These are phyloP conservation scores for Russula vinacea DNA, from an alignment of 768 basidiomycete genomes.

Conservation along the genomic window DNA sequence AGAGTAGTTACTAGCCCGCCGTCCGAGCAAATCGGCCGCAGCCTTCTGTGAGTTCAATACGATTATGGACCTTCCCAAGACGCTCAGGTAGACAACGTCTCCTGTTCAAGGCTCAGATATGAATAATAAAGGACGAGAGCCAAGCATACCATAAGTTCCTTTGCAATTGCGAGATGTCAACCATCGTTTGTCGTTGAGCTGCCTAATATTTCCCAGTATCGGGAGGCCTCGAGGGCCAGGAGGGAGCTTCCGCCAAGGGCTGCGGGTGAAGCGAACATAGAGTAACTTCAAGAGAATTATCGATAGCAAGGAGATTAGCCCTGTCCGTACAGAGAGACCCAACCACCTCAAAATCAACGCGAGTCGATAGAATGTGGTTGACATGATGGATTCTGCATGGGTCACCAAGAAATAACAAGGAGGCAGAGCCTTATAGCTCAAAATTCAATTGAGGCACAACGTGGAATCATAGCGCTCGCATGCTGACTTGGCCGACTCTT, in stretches of 20 bases:
- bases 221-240: constrained; percentile 26
- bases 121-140: background rate
- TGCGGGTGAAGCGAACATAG: constrained; percentile 16
- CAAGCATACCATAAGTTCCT: constrained; percentile 16
- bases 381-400: constrained; percentile 20
- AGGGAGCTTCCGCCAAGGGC: constrained; percentile 29
- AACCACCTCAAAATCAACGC: background rate
- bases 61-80: constrained; percentile 46
- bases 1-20: constrained; percentile 48
- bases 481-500: constrained; percentile 7
- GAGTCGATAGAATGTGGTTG: background rate
- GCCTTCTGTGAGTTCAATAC: constrained; percentile 46
- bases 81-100: constrained; percentile 46
- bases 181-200: constrained; percentile 27
- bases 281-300: constrained; percentile 1
- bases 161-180: constrained; percentile 21
- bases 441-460: constrained; percentile 6
- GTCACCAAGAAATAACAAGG: background rate
- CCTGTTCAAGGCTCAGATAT: constrained; percentile 24
- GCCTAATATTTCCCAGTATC: constrained; percentile 22
- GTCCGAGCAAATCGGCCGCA: constrained; percentile 47
- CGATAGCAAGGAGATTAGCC: constrained; percentile 6
- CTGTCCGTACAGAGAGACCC: background rate
- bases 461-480: constrained; percentile 15
- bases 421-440: constrained; percentile 16